These are phyloP conservation scores for Prillingera fragicola DNA, from an alignment of 1,284 basidiomycete species.

Conservation along the genomic window DNA sequence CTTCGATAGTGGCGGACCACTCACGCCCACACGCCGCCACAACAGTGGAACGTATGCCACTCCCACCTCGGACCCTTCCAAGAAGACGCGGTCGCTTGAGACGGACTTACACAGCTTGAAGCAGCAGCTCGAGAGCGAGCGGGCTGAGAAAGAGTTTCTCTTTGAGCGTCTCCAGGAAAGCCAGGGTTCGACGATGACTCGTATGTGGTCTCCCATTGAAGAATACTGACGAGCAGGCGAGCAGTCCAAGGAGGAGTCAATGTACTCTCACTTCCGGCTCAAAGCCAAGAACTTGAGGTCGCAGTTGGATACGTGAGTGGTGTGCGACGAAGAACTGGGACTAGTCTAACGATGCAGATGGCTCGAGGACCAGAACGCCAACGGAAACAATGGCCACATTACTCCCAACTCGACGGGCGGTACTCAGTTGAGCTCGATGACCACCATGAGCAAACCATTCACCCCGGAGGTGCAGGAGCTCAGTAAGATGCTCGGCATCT, in stretches of 20 bases:
- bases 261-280: constrained; percentile 37
- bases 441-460: constrained; percentile 22
- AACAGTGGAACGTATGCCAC: constrained; percentile 14
- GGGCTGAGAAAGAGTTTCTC: constrained; percentile 39
- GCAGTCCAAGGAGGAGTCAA: constrained; percentile 32
- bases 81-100: constrained; percentile 15
- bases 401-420: constrained; percentile 19
- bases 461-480: constrained; percentile 37
- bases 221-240: constrained; percentile 5
- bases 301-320: constrained; percentile 40
- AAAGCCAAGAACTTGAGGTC: constrained; percentile 38
- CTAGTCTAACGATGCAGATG: constrained; percentile 19
- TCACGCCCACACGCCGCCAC: constrained; percentile 27
- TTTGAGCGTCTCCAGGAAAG: constrained; percentile 27
- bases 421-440: too few species aligned
- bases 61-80: background rate
- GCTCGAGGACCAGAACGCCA: constrained; percentile 31
- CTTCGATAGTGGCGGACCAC: constrained; percentile 21
- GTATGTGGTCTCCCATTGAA: constrained; percentile 18
- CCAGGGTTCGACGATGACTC: constrained; percentile 10
- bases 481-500: constrained; percentile 30
- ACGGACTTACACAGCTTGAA: constrained; percentile 29
- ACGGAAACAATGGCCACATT: constrained; percentile 4
- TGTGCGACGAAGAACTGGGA: background rate
- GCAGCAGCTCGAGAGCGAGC: constrained; percentile 34